Evolutionary conservation across 1,284 basidiomycete genomes (phyloP), one percentile per base, ranked within the genome.

Genomic region (Xerocomus amazonicus): DNA sequence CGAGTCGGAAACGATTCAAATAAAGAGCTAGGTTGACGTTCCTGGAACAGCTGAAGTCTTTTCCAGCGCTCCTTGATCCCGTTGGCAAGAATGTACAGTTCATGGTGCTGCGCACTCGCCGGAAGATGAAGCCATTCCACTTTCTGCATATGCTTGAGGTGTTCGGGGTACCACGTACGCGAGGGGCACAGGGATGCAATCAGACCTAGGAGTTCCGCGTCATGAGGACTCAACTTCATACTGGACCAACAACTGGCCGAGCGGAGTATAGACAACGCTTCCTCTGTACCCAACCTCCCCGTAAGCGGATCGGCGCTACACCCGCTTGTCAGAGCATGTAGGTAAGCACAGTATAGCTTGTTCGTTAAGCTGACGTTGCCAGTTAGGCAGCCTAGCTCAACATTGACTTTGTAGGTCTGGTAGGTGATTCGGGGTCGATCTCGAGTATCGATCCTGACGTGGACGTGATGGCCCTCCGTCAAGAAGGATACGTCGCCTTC

Each of bases 271-370:
- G 58, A 50, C 6, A 79, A 54, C 1, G 77, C 77, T 47, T 79
- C 72, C 47, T 78, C 72, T 0, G 70, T 74, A 10, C 78, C 79
- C 0, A 72, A 74, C 26, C 63, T 69, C 6, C 66, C 59, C 0
- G 73, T 75, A 4, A 80, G 62, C 0, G 74, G 73, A 56, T 80
- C 79, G 3, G 68, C 63, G 8, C 74, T 56, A 23, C 67, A 69
- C 1, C 62, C 58, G 42, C 70, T 70, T 0, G 72, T 77, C n/a
- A 77, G 36, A 1, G 75, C 74, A 19, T 80, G 79, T 14, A 80
- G 63, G 37, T 75, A 75, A 2, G 70, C 62, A 39, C 65, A 65
- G 51, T 69, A 77, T 0, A 75, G 57, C 26, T 65, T 65, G 56
- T 65, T 70, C 4, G 61, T 60, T 37, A 77, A 52, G n/a, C 61